These are phyloP conservation scores for Chlorella vulgaris DNA, from an alignment of 139 green algal genomes.

Conservation along the genomic window DNA sequence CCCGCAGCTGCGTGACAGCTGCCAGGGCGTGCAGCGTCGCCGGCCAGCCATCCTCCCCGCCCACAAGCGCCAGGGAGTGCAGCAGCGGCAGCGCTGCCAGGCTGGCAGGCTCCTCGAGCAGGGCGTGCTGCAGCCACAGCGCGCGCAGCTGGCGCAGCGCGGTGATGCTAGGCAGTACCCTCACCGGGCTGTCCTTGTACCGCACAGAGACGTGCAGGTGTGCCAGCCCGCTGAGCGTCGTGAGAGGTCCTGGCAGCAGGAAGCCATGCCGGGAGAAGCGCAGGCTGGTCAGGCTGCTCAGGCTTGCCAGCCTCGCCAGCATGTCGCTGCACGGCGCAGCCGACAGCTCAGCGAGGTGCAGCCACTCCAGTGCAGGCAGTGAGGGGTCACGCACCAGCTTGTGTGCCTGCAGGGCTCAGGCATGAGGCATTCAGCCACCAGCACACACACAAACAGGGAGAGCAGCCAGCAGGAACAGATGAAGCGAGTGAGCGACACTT, in stretches of 20 bases:
- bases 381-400: background rate
- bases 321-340: background rate
- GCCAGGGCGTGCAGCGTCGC: background rate
- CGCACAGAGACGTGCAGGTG: conserved; percentile 10
- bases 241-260: conserved; percentile 14
- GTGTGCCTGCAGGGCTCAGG: background rate
- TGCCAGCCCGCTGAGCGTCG: background rate
- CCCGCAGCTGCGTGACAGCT: background rate
- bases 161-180: background rate
- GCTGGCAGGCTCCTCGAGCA: background rate
- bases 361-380: background rate
- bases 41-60: background rate
- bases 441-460: too few species aligned
- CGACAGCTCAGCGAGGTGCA: background rate
- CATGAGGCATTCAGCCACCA: too few species aligned
- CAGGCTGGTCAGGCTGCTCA: conserved; percentile 5
- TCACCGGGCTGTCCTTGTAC: conserved; percentile 6
- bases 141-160: background rate
- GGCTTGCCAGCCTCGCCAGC: background rate
- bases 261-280: conserved; percentile 17
- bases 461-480: too few species aligned
- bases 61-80: conserved; percentile 15
- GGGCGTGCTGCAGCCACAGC: conserved; percentile 26
- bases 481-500: too few species aligned
- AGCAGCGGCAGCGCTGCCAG: conserved; percentile 1